Evolutionary conservation across 306 rosid genomes (phyloP).

Genomic region (Citrullus amarus): DNA sequence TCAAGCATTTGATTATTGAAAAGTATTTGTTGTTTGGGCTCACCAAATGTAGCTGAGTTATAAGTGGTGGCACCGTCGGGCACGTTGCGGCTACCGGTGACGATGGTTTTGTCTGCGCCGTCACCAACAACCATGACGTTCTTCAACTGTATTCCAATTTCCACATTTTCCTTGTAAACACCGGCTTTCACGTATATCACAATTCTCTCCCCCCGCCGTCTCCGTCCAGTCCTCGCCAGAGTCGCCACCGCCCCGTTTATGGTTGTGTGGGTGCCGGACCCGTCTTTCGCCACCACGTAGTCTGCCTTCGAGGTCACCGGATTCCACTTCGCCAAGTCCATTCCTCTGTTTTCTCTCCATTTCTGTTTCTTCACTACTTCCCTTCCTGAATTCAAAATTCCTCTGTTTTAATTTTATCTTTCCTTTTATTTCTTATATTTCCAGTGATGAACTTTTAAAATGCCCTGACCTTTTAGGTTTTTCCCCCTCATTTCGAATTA

Average conservation of each 20-base stretch:
- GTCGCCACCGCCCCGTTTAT: conserved; percentile 9
- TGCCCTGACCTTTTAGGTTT: too few relatives aligned
- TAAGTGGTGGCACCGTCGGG: conserved; percentile 32
- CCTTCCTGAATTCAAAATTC: not conserved
- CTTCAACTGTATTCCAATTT: conserved; percentile 21
- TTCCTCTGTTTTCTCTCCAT: not conserved
- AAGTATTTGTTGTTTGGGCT: not conserved
- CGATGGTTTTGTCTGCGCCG: conserved; percentile 48
- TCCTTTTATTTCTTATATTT: too few relatives aligned
- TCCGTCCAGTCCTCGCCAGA: not conserved
- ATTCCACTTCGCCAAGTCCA: not conserved
- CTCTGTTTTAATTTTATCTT: too few relatives aligned
- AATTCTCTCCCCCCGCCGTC: not conserved
- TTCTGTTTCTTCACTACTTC: not conserved
- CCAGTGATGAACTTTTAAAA: too few relatives aligned
- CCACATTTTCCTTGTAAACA: conserved; percentile 43
- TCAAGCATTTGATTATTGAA: too few relatives aligned
- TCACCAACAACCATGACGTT: conserved; percentile 68
- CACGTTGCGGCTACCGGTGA: conserved; percentile 30
- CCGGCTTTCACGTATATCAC: conserved; percentile 12
- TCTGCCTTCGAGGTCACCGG: not conserved
- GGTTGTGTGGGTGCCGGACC: conserved; percentile 6
- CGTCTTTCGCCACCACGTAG: conserved; percentile 7
- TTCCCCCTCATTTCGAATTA: too few relatives aligned
- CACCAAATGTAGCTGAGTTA: conserved; percentile 56